phyloP scores from a whole-genome alignment of 352 stramenopile genomes.

The Pythium myriotylum region DNA sequence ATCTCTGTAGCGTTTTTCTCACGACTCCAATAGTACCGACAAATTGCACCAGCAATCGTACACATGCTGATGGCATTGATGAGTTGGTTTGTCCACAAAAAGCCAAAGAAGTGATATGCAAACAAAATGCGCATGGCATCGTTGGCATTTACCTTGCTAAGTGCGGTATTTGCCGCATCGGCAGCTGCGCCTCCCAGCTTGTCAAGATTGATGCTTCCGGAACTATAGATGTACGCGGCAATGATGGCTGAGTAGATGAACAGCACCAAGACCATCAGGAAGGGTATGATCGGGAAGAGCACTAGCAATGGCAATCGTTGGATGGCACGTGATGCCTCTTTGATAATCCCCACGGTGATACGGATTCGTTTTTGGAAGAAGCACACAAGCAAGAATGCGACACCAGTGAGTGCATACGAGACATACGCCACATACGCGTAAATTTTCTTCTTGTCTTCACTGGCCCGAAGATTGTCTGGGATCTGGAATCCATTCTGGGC shows the following conservation, averaged over 20 bases:
- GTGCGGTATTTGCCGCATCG: neutral
- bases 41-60: constrained; percentile 89
- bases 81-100: constrained; percentile 96
- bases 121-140: constrained; percentile 70
- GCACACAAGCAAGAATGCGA: constrained; percentile 77
- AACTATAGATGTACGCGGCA: constrained; percentile 71
- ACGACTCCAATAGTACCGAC: constrained; percentile 93
- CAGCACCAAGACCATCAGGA: constrained; percentile 48
- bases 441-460: constrained; percentile 58
- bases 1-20: constrained; percentile 59
- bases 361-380: constrained; percentile 81
- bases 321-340: constrained; percentile 68
- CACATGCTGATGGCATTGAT: constrained; percentile 95
- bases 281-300: constrained; percentile 61
- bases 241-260: constrained; percentile 62
- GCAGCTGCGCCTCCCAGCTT: constrained; percentile 35
- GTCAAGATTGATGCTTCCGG: constrained; percentile 46
- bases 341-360: constrained; percentile 75
- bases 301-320: constrained; percentile 57
- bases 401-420: constrained; percentile 52
- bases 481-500: constrained; percentile 44
- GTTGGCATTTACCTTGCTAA: constrained; percentile 57
- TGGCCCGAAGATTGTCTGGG: constrained; percentile 56
- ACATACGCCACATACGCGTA: constrained; percentile 71
- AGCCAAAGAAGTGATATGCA: constrained; percentile 91